Conservation (phyloP, 2,329 filamentous ascomycete species). For the Chalaropsis thielavioides region DNA sequence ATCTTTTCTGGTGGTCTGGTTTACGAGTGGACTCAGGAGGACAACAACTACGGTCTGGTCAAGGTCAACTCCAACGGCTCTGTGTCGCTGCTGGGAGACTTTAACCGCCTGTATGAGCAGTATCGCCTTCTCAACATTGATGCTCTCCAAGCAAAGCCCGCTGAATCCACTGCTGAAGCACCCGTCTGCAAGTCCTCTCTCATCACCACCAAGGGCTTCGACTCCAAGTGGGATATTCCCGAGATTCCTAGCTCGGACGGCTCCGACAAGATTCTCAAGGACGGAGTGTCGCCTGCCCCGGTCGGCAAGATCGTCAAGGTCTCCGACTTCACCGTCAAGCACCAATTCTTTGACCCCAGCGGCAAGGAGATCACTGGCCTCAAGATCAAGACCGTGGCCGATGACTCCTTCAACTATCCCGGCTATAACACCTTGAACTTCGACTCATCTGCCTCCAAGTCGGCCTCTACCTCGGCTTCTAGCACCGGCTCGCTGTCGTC, state of each 20-base stretch:
- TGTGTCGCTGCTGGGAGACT: constrained; percentile 48
- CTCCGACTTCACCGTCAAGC: constrained; percentile 43
- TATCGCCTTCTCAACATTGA: constrained; percentile 61
- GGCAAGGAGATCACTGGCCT: constrained; percentile 32
- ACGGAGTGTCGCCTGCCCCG: constrained; percentile 53
- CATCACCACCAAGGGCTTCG: constrained; percentile 55
- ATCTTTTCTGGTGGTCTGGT: constrained; percentile 63
- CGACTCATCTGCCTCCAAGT: constrained; percentile 13
- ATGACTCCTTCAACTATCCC: constrained; percentile 32
- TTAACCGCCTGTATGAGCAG: constrained; percentile 58
- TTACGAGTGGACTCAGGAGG: constrained; percentile 66
- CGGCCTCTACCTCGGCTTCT: constrained; percentile 6
- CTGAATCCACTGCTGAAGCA: constrained; percentile 34
- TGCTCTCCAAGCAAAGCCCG: constrained; percentile 45
- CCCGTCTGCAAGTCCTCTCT: constrained; percentile 52
- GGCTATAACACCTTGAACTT: constrained; percentile 29
- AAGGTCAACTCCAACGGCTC: constrained; percentile 42
- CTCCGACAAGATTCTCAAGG: constrained; percentile 57
- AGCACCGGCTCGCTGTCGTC: constrained; percentile 4
- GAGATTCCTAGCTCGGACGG: constrained; percentile 42
- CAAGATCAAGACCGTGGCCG: constrained; percentile 33
- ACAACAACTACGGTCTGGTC: constrained; percentile 52
- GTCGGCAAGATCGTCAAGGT: constrained; percentile 55
- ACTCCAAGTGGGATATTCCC: constrained; percentile 66
- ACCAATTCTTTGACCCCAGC: constrained; percentile 29